Evolutionary conservation across 2,329 filamentous ascomycete genomes (phyloP), one percentile per base, ranked within the genome.

Genomic region (Penicillium sp.): DNA sequence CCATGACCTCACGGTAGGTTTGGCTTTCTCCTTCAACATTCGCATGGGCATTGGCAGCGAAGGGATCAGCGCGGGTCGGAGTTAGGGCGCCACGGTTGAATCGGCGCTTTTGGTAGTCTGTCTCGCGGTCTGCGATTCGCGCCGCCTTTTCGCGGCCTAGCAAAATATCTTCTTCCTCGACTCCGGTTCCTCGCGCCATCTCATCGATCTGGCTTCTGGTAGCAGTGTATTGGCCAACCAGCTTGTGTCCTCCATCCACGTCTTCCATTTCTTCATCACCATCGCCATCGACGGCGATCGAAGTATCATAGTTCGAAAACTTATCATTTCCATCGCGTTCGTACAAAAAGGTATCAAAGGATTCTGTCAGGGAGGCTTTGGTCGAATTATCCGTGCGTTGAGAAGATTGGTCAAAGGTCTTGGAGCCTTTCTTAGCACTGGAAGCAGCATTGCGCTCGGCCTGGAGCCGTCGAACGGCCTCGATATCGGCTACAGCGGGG

Each of bases 141-240:
- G 89, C 91, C 73, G 91, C 90, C 77, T 93, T 90, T 79, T 97
- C 94, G 64, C 88, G 85, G 42, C 88, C 89, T 48, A 91, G 82
- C 60, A 99, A 80, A 7, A 93, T 88, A 68, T 99, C 95, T 56
- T 93, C 91, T 76, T 97, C 93, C 72, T 96, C 93, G 26, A 93
- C 90, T 41, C 90, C 92, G 59, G 83, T 82, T 53, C 92, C 92
- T 51, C 85, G 86, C 25, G 93, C 88, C 76, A 96, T 96, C 76
- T 99, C 94, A 71, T 96, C 90, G 70, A 99, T 92, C 77, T 97
- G 91, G 48, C 89, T 87, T 64, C 85, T 88, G 37, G 91, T 93
- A 26, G 94, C 94, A 35, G 94, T 99, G 77, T 99, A 99, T 75
- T 97, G 94, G 61, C 92, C 93, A 33, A 97, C 88, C 58, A 99